phyloP scores from a whole-genome alignment of 1,139 yeast genomes.

The Geotrichum macrosporum region DNA sequence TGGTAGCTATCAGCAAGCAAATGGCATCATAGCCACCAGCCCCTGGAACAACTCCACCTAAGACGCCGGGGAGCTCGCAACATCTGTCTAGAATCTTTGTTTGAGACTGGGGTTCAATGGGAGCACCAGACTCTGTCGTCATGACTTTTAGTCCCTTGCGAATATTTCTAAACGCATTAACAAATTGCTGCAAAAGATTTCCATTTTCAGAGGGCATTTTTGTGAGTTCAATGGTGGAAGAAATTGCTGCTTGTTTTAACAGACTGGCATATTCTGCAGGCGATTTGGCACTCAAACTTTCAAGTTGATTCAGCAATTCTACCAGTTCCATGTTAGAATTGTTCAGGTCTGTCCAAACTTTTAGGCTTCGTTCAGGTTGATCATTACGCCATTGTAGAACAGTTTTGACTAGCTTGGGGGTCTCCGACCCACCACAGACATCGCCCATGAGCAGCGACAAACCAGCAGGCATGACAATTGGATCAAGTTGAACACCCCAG shows the following conservation, averaged over 20 bases:
- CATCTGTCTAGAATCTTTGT: slow-evolving; percentile 66
- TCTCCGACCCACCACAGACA: slow-evolving; percentile 85
- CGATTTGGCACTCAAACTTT: slow-evolving; percentile 30
- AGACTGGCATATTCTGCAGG: slow-evolving; percentile 21
- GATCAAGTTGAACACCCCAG: slow-evolving; percentile 29
- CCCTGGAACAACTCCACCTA: slow-evolving; percentile 96
- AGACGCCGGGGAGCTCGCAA: slow-evolving; percentile 56
- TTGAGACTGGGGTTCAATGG: slow-evolving; percentile 81
- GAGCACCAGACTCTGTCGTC: slow-evolving; percentile 67
- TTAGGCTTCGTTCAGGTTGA: slow-evolving; percentile 48
- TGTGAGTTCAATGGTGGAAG: slow-evolving; percentile 21
- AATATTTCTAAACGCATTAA: slow-evolving; percentile 44
- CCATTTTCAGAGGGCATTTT: slow-evolving; percentile 25
- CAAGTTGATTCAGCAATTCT: slow-evolving; percentile 44
- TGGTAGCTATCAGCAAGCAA: slow-evolving; percentile 58
- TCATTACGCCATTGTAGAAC: slow-evolving; percentile 66
- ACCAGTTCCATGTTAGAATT: slow-evolving; percentile 57
- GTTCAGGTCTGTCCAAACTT: slow-evolving; percentile 55
- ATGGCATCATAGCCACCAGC: slow-evolving; percentile 98
- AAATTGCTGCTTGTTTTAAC: slow-evolving; percentile 14
- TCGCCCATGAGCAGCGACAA: slow-evolving; percentile 85
- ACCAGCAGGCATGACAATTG: slow-evolving; percentile 62
- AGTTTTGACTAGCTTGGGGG: slow-evolving; percentile 79
- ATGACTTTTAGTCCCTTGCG: slow-evolving; percentile 54
- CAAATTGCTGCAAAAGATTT: slow-evolving; percentile 16